Evolutionary conservation across 768 basidiomycete genomes (phyloP), one percentile per base, ranked within the genome.

Genomic region (Termitomyces sp.): DNA sequence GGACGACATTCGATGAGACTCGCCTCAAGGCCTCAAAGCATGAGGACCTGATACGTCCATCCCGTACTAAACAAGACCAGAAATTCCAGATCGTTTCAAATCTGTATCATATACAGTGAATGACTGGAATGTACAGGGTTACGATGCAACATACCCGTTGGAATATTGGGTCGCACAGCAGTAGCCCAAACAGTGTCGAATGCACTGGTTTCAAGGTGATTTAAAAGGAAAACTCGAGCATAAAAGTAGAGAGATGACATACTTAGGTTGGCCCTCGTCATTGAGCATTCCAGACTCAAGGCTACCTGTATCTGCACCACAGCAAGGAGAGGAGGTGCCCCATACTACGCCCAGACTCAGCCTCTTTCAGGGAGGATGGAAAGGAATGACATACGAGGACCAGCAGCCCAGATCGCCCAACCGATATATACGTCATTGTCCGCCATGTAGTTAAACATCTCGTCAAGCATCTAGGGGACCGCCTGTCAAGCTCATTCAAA

Each of bases 331-430:
- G 55, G 54, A 53, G 5, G 73, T 72, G 8, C 78, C 77, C 78
- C 77, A 79, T 32, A 79, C 76, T 77, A 59, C 12, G 29, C n/a
- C 14, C 2, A 31, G 21, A 19, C 38, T 11, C 47, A 51, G n/a
- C 1, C 11, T 2, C 19, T 29, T 23, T 16, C 25, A 35, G 32
- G 27, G 29, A 35, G 0, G 17, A 32, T n/a, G 40, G 29, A 12
- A 19, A 43, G 40, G 38, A 34, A 43, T 7, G 23, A 71, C 73
- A 27, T 61, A 77, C 76, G 55, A 19, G 78, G 78, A 40, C 78
- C 78, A 31, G 78, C 78, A 59, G 78, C 78, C 78, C 78, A 79
- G 43, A 76, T 73, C 3, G 75, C 54, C 78, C 77, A 79, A 14
- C 78, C 78, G 45, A 79, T 78, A 62, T 77, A 79, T 32, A 69